phyloP scores from a whole-genome alignment of 805 yeast genomes.

The Sungouiella thailandica region DNA sequence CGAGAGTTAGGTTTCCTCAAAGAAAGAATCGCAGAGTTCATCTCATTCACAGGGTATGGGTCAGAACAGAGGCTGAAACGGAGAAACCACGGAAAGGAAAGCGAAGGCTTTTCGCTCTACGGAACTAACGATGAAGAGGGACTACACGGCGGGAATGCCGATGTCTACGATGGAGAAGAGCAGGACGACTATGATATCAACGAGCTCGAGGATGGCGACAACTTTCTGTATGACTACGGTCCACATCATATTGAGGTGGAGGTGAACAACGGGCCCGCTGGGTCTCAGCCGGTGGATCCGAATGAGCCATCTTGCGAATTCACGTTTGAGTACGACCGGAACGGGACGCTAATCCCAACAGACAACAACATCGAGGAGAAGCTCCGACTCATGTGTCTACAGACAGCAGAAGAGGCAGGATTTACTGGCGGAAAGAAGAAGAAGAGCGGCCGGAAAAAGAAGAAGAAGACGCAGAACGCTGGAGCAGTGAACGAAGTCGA shows the following conservation, averaged over 20 bases:
- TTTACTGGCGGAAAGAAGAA: constrained; percentile 9
- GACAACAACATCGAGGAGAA: constrained; percentile 36
- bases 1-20: constrained; percentile 1
- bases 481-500: constrained; percentile 5
- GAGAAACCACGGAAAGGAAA: neutral
- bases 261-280: constrained; percentile 30
- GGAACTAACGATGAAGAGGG: constrained; percentile 39
- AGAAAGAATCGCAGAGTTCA: constrained; percentile 2
- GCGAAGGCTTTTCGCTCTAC: constrained; percentile 15
- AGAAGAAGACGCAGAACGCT: constrained; percentile 7
- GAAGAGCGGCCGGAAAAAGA: constrained; percentile 8
- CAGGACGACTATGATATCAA: constrained; percentile 37
- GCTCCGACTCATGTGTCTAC: constrained; percentile 28
- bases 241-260: constrained; percentile 41
- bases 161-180: constrained; percentile 11
- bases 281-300: constrained; percentile 20
- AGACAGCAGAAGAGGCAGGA: constrained; percentile 8
- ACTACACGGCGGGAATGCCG: constrained; percentile 29
- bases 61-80: no score
- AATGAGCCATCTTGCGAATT: constrained; percentile 41
- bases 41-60: constrained; percentile 2
- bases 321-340: constrained; percentile 40
- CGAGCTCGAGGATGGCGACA: constrained; percentile 25
- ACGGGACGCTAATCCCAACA: constrained; percentile 38
- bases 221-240: constrained; percentile 25